These are phyloP conservation scores for Clonostachys chloroleuca DNA, from an alignment of 2,329 filamentous ascomycete species.

Conservation along the genomic window DNA sequence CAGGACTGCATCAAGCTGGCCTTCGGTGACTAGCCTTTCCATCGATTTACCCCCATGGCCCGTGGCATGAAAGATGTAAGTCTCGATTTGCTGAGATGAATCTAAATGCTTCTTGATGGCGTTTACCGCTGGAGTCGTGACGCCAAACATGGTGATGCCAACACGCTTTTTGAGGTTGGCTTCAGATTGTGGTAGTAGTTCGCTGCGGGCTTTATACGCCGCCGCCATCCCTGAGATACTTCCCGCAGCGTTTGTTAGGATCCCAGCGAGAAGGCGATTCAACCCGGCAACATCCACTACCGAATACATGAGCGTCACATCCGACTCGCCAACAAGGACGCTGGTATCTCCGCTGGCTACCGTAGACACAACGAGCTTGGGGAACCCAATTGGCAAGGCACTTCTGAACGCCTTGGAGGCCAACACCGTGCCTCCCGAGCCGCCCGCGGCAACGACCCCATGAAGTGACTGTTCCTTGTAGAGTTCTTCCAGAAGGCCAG, in stretches of 20 bases:
- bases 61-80: conserved; percentile 66
- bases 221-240: background rate
- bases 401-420: conserved; percentile 56
- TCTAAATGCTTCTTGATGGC: conserved; percentile 46
- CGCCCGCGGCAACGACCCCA: conserved; percentile 55
- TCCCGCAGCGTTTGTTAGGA: background rate
- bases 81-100: conserved; percentile 40
- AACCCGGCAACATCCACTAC: conserved; percentile 67
- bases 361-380: conserved; percentile 67
- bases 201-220: background rate
- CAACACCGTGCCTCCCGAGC: conserved; percentile 59
- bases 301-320: conserved; percentile 67
- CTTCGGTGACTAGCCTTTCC: conserved; percentile 57
- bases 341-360: conserved; percentile 63
- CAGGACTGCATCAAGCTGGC: conserved; percentile 58
- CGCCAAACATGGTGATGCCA: conserved; percentile 71
- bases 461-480: conserved; percentile 34
- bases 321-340: conserved; percentile 61
- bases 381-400: conserved; percentile 59
- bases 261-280: conserved; percentile 48
- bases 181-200: background rate
- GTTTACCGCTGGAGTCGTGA: conserved; percentile 64
- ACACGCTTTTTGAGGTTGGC: conserved; percentile 32
- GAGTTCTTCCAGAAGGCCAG: conserved; percentile 17
- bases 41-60: conserved; percentile 65